These are phyloP conservation scores for Debaryomyces psychrophilus DNA, from an alignment of 1,139 yeast species.

Conservation along the genomic window DNA sequence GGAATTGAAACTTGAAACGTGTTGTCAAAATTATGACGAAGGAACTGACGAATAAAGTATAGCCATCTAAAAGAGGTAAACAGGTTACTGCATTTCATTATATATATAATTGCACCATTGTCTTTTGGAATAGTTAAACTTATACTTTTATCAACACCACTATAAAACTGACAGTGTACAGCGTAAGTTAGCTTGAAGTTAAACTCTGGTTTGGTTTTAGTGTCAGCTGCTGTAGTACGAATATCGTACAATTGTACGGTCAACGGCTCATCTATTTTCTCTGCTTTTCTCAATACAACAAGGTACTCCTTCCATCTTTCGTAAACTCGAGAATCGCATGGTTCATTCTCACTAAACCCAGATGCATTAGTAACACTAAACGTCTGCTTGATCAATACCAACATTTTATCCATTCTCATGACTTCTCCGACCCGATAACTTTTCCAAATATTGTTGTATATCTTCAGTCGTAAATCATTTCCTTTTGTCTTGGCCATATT, in stretches of 20 bases:
- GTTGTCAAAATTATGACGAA: conserved; percentile 32
- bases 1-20: conserved; percentile 53
- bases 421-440: conserved; percentile 58
- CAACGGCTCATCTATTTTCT: conserved; percentile 50
- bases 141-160: conserved; percentile 69
- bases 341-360: conserved; percentile 45
- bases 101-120: conserved; percentile 42
- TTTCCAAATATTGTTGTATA: conserved; percentile 28
- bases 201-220: conserved; percentile 27
- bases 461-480: conserved; percentile 22
- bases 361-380: conserved; percentile 15
- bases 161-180: conserved; percentile 56
- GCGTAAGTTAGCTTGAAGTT: conserved; percentile 24
- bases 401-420: conserved; percentile 64
- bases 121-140: conserved; percentile 47
- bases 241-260: conserved; percentile 62
- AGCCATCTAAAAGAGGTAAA: conserved; percentile 64
- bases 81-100: conserved; percentile 57
- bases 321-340: conserved; percentile 55
- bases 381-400: conserved; percentile 56
- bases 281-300: conserved; percentile 66
- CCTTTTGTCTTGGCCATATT: conserved; percentile 24
- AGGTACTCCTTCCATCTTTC: conserved; percentile 79
- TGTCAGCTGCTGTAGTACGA: conserved; percentile 38
- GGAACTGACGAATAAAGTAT: conserved; percentile 52